Evolutionary conservation across 2,329 filamentous ascomycete genomes (phyloP), one percentile per base, ranked within the genome.

Genomic region (Rhinocladiella similis): DNA sequence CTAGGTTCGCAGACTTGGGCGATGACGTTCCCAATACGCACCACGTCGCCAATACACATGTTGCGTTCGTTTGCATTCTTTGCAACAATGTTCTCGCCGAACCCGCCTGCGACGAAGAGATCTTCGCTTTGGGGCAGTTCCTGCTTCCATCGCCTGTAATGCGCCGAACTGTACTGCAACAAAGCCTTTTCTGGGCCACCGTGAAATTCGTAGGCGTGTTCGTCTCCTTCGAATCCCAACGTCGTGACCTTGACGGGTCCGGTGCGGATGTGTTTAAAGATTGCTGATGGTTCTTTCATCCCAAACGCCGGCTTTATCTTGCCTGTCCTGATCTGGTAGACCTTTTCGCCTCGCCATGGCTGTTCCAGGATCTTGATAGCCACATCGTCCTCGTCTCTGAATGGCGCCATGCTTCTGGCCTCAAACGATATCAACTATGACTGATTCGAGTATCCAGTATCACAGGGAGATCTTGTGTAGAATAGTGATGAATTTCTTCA

Each of bases 81-180:
- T 1, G 76, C 80, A 38, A 85, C 83, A 3, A 88, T 72, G 63
- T 88, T 88, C 71, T 88, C 85, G 5, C 85, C 85, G 60, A 87
- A 88, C 0, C 77, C 83, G 1, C 85, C 85, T 0, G 79, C 77
- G 4, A 73, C 70, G 62, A 87, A 87, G 2, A 74, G 72, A 1
- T 77, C 71, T 1, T 77, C 75, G 0, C 77, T 78, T 0, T 74
- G 67, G 0, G 84, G 84, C 49, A 81, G 77, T 38, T 83, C 80
- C 1, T 68, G 57, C 14, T 69, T 73, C 84, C 85, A 87, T 16
- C 69, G 63, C 0, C 73, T 62, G 64, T 88, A 88, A 67, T 88
- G 84, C 0, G 76, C 72, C 5, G 78, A 78, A 69, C 81, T 86
- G 64, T 87, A 86, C 79, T 72, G 68, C 29, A 85, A 79, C 9